phyloP scores from a whole-genome alignment of 2,329 filamentous ascomycete genomes.

The Fusarium gaditjirri region DNA sequence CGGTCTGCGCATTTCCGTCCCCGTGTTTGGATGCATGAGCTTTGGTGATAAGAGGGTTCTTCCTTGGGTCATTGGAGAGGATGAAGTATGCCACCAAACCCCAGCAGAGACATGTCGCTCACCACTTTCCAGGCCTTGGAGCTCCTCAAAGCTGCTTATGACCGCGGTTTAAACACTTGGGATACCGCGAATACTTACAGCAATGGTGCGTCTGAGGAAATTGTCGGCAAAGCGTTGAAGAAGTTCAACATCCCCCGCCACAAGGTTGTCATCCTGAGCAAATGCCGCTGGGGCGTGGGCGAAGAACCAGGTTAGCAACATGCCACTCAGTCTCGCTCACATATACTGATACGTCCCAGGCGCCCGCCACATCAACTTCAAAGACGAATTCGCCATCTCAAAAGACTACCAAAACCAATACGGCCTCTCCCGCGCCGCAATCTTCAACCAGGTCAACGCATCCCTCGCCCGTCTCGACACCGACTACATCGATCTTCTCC shows the following conservation, averaged over 20 bases:
- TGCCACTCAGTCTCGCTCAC: rapidly evolving
- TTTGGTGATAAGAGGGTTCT: slow-evolving; percentile 23
- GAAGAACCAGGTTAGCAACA: slow-evolving; percentile 20
- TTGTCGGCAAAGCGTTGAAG: slow-evolving; percentile 28
- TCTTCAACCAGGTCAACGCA: slow-evolving; percentile 35
- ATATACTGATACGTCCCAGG: neutral
- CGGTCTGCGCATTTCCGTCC: slow-evolving; percentile 15
- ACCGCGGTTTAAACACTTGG: slow-evolving; percentile 33
- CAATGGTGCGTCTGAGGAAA: slow-evolving; percentile 24
- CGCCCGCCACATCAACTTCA: slow-evolving; percentile 17
- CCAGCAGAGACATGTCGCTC: rapidly evolving
- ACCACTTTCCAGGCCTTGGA: neutral
- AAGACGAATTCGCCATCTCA: slow-evolving; percentile 16
- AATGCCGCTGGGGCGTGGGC: slow-evolving; percentile 32
- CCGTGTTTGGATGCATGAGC: slow-evolving; percentile 30
- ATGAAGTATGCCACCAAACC: neutral
- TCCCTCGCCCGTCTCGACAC: slow-evolving; percentile 36
- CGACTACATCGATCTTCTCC: slow-evolving; percentile 63
- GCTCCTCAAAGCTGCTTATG: slow-evolving; percentile 33
- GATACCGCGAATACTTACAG: slow-evolving; percentile 33
- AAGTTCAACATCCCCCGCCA: slow-evolving; percentile 29
- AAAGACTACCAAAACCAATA: slow-evolving; percentile 40
- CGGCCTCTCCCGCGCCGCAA: slow-evolving; percentile 29
- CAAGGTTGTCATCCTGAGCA: slow-evolving; percentile 29
- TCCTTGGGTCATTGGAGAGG: slow-evolving; percentile 30